Conservation (phyloP, 345 rosid genomes). For the Pistacia vera region DNA sequence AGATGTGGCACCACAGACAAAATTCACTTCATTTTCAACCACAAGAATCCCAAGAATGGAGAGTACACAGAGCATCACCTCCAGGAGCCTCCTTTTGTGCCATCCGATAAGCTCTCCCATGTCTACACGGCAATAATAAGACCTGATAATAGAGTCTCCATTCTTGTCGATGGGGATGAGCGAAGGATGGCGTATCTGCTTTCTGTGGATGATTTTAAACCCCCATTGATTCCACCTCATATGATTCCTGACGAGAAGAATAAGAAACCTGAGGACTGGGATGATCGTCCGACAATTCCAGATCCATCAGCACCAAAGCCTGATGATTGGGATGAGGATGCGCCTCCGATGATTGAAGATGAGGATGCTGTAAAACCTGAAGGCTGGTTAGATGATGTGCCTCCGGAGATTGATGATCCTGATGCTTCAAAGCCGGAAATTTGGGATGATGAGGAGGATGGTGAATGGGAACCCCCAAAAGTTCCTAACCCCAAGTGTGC, state of each 20-base stretch:
- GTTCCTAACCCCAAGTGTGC: conserved; percentile 48
- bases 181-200: conserved; percentile 48
- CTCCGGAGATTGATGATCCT: conserved; percentile 63
- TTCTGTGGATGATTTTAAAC: conserved; percentile 52
- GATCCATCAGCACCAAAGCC: conserved; percentile 54
- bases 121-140: conserved; percentile 57
- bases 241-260: conserved; percentile 51
- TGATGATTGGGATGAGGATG: conserved; percentile 67
- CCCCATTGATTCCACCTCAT: conserved; percentile 50
- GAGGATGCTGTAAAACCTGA: conserved; percentile 57
- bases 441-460: conserved; percentile 72
- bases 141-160: conserved; percentile 41
- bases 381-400: conserved; percentile 61
- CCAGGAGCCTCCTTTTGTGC: conserved; percentile 49
- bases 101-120: conserved; percentile 52
- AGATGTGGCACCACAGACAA: conserved; percentile 61
- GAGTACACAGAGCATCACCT: conserved; percentile 55
- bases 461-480: conserved; percentile 60
- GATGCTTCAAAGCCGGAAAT: conserved; percentile 58
- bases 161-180: conserved; percentile 56
- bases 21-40: conserved; percentile 61
- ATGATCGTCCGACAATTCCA: conserved; percentile 46
- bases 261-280: conserved; percentile 64
- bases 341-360: conserved; percentile 48
- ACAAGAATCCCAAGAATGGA: conserved; percentile 56